Base-by-base conservation (phyloP, 345 rosid species). In the Eucalyptus marginata region DNA sequence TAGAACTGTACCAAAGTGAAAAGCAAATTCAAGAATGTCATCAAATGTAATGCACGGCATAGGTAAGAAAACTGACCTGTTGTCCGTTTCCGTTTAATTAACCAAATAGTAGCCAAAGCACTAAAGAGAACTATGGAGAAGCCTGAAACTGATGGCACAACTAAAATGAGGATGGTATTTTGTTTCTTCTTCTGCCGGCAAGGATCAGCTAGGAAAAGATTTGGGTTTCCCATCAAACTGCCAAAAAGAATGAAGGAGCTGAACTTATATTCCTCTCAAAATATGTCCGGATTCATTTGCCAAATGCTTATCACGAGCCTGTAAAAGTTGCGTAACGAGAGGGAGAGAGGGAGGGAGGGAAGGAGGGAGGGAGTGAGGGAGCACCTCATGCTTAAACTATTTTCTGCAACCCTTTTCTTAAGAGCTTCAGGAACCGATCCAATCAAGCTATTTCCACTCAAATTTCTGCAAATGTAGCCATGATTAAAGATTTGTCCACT, bases 191-290 rank as follows among this genome's bases (percentile, higher is more conserved):
- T 64, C 71, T 29, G 36, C 71, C 5, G 36, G 71, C 18, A 64
- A 64, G 33, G 71, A 64, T 29, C 33, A 29, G 5, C 71, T 64
- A 64, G 71, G 71, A 31, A 64, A 29, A 88, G 87, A 86, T 95
- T 93, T 8, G 92, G 91, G 87, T 94, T 95, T 36, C 94, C 93
- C 18, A 80, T 90, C 50, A 90, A 59, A n/a, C 98, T 93, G 92
- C 58, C 59, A 88, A 29, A 46, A 86, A 33, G 18, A 58, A 5
- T 62, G 11, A 68, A 54, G 33, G 33, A 62, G 36, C 33, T 62
- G 13, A 36, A 46, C 15, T 29, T 13, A 64, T 13, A 64, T 64
- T 64, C 17, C 17, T 64, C 16, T 64, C 71, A 64, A 64, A 13
- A 64, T 13, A 29, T 64, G 36, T 6, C 18, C 36, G 8, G 18